Conservation (phyloP, 495 filamentous ascomycete species). For the Neurospora sp. region DNA sequence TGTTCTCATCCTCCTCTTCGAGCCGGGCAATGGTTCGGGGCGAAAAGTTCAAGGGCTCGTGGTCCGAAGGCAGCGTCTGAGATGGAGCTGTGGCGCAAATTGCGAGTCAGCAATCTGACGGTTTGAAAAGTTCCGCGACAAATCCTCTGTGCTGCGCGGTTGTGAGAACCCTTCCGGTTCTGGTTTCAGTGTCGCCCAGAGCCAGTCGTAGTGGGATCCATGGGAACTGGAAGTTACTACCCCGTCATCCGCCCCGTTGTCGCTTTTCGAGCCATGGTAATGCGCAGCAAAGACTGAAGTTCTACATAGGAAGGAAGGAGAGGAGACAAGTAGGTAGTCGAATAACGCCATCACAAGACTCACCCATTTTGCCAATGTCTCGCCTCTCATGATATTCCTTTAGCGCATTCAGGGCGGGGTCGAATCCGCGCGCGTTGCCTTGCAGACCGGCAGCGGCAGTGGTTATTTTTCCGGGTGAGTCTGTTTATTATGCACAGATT, state of each 20-base stretch:
- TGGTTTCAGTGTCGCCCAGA: background rate
- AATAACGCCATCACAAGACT: slow-evolving; percentile 7
- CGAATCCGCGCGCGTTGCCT: background rate
- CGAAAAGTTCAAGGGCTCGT: slow-evolving; percentile 35
- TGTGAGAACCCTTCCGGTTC: background rate
- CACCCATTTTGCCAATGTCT: slow-evolving; percentile 24
- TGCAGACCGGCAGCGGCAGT: background rate
- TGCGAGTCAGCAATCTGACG: slow-evolving; percentile 10
- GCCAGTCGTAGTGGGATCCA: background rate
- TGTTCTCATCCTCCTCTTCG: slow-evolving; percentile 30
- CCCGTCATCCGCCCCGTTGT: background rate
- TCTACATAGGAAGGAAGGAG: background rate
- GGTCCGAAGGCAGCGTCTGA: slow-evolving; percentile 43
- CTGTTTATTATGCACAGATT: background rate
- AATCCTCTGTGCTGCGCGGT: background rate
- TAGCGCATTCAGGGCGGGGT: background rate
- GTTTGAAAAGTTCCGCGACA: background rate
- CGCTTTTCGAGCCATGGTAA: background rate
- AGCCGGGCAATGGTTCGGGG: slow-evolving; percentile 31
- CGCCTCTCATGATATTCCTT: slow-evolving; percentile 19
- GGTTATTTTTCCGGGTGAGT: background rate
- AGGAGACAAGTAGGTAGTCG: background rate
- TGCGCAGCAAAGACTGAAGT: background rate
- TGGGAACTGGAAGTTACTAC: background rate
- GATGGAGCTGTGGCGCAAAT: slow-evolving; percentile 34